Conservation (phyloP, 78 protist species). For the Dictyostelium firmibasis region DNA sequence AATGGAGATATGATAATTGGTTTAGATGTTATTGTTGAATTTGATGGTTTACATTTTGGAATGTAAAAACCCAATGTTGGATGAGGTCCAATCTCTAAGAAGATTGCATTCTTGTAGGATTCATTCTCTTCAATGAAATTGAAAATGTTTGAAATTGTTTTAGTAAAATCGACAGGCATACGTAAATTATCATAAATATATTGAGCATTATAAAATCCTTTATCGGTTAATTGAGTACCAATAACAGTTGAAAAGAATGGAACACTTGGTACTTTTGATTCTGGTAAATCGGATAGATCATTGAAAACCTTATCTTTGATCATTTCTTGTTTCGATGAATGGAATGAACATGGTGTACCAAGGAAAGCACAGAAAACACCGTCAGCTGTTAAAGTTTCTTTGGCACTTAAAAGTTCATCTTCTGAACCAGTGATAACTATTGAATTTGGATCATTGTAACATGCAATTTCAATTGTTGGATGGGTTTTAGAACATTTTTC, state of each 20-base stretch:
- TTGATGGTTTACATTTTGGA: conserved; percentile 7
- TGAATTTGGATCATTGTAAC: conserved; percentile 46
- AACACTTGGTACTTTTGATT: neutral
- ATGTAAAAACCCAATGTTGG: conserved; percentile 61
- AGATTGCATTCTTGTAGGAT: neutral
- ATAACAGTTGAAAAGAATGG: conserved; percentile 74
- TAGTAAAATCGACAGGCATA: conserved; percentile 30
- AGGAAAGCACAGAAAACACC: conserved; percentile 57
- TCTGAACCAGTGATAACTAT: conserved; percentile 50
- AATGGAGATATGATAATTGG: conserved; percentile 24
- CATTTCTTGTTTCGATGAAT: conserved; percentile 45
- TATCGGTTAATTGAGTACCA: neutral
- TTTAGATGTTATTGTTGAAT: neutral
- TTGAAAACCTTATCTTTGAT: conserved; percentile 29
- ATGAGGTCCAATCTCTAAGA: conserved; percentile 73
- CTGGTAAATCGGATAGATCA: neutral
- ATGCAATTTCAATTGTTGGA: conserved; percentile 28
- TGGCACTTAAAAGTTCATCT: neutral
- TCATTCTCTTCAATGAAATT: conserved; percentile 5
- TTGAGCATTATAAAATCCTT: conserved; percentile 19
- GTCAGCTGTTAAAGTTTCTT: neutral
- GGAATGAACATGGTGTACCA: conserved; percentile 73
- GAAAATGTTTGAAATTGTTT: conserved; percentile 25
- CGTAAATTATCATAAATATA: conserved; percentile 56
- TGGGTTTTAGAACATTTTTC: neutral